Base-by-base conservation (phyloP, 352 stramenopile species). In the Blastocystis sp. region DNA sequence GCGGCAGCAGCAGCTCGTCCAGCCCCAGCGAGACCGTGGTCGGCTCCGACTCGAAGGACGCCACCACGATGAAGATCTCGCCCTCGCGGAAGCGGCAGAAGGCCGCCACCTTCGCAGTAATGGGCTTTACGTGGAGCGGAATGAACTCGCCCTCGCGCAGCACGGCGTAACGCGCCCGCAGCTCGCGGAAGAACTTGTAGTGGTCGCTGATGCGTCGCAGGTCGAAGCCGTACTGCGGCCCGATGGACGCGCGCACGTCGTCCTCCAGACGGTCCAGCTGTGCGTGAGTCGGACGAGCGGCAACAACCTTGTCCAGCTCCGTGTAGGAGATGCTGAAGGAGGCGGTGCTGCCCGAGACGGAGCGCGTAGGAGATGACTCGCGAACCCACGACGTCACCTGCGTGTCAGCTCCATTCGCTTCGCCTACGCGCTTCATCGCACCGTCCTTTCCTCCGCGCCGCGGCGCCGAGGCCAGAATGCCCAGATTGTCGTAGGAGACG, bases 161-260 rank as follows among this genome's bases (percentile, higher is more conserved):
- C 38, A 80, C 61, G 2, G 61, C 38, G 34, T 86, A 70, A 17
- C 56, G n/a, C 2, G n/a, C 5, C 1, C 82, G 61, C 3, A 90
- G n/a, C 14, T 45, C 52, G 19, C 74, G 48, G 60, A 84, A 84
- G 48, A 59, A 87, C n/a, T 79, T 62, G 43, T 90, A 90, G 62
- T 90, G 88, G 0, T 59, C 71, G n/a, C 61, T 34, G 34, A 90
- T 89, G 28, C 66, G 60, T 17, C 21, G 23, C 28, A 90, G 76
- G 77, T 90, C 88, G 56, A 90, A 90, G 48, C 88, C 88, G 67
- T 88, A 88, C 67, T 90, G 10, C 10, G 88, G 88, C 52, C 74
- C 88, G 38, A 90, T 66, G 11, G 23, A 21, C 9, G 60, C 40
- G 11, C 56, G 56, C 17, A 80, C 23, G 10, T 89, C 61, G 2